Evolutionary conservation across 2,329 filamentous ascomycete species (phyloP).

Genomic region (Fusarium sp.): DNA sequence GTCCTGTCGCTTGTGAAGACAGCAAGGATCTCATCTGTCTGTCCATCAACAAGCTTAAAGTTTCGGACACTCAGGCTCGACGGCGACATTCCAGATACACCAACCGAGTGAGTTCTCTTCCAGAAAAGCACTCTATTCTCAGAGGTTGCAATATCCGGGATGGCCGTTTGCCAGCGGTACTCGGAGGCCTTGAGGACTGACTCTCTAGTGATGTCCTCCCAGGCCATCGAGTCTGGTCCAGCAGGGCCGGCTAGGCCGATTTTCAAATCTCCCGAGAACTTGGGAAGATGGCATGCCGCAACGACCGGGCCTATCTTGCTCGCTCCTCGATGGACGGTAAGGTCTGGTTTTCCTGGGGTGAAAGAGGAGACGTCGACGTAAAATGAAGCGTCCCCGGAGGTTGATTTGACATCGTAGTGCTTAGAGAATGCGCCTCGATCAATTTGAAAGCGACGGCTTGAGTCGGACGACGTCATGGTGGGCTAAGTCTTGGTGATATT

Average conservation of each 20-base stretch:
- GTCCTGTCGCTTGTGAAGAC: background rate
- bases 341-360: background rate
- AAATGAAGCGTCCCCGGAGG: background rate
- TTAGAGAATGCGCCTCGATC: background rate
- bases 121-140: background rate
- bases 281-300: background rate
- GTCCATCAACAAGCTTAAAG: background rate
- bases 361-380: background rate
- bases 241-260: background rate
- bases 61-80: background rate
- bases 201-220: background rate
- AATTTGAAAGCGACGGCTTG: background rate
- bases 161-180: background rate
- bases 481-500: background rate
- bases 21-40: background rate
- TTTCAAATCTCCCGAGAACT: background rate
- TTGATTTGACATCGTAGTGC: background rate
- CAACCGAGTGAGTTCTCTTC: conserved; percentile 4
- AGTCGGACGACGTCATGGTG: background rate
- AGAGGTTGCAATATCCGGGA: background rate
- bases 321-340: background rate
- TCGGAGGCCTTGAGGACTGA: background rate
- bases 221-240: background rate
- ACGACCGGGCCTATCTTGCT: background rate
- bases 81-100: background rate